phyloP scores from a whole-genome alignment of 2,329 filamentous ascomycete genomes.

The Colletotrichum sidae region DNA sequence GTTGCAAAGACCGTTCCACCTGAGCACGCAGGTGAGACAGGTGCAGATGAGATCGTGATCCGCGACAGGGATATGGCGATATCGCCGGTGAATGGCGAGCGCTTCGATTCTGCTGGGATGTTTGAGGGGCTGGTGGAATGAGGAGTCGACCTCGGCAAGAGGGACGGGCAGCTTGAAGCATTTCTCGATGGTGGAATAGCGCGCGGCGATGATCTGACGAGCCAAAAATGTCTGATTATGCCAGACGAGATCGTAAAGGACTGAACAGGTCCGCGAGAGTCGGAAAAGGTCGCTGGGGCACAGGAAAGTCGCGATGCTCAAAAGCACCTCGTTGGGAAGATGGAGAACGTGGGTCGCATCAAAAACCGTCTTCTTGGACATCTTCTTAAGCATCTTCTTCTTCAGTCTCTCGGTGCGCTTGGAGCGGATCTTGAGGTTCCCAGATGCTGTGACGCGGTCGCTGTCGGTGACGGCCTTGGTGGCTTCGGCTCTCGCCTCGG shows the following conservation, averaged over 20 bases:
- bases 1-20: constrained; percentile 67
- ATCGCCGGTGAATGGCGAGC: constrained; percentile 60
- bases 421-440: constrained; percentile 31
- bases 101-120: constrained; percentile 54
- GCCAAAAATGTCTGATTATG: constrained; percentile 57
- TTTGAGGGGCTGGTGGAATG: constrained; percentile 52
- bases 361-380: neutral
- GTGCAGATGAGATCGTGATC: constrained; percentile 63
- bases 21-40: constrained; percentile 66
- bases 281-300: constrained; percentile 63
- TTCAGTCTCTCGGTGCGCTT: constrained; percentile 33
- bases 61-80: constrained; percentile 62
- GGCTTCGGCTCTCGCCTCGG: neutral
- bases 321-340: constrained; percentile 64
- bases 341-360: constrained; percentile 51
- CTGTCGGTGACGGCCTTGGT: constrained; percentile 29
- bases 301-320: constrained; percentile 59
- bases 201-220: constrained; percentile 53
- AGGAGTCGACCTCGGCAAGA: constrained; percentile 52
- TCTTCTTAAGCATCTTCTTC: constrained; percentile 33
- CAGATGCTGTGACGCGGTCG: constrained; percentile 24
- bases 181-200: constrained; percentile 62
- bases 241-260: constrained; percentile 56
- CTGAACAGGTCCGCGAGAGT: constrained; percentile 55
- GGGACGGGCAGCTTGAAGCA: constrained; percentile 64